Evolutionary conservation across 192 early-diverging fungal genomes (phyloP).

Genomic region (Chytriomyces confervae): DNA sequence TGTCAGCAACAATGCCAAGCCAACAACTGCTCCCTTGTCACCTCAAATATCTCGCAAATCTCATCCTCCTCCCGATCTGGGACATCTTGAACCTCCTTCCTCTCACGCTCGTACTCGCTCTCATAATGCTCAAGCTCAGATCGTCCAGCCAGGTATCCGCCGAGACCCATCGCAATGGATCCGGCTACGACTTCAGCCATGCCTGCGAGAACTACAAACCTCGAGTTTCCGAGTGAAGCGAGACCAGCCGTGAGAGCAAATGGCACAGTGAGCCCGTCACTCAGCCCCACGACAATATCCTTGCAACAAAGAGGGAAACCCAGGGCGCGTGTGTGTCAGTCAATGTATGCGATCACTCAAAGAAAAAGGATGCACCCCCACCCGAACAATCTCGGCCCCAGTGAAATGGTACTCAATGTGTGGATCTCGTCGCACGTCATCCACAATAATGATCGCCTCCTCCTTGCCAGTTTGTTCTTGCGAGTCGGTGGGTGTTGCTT

Average conservation of each 20-base stretch:
- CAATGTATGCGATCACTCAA: neutral
- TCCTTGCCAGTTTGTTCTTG: no score
- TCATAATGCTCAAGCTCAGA: slow-evolving; percentile 70
- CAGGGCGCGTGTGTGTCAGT: no score
- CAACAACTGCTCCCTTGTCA: neutral
- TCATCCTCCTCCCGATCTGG: slow-evolving; percentile 64
- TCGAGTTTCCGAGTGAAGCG: slow-evolving; percentile 54
- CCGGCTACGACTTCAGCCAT: slow-evolving; percentile 44
- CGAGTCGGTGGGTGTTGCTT: no score
- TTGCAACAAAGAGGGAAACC: neutral
- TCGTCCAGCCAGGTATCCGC: slow-evolving; percentile 66
- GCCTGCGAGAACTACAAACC: slow-evolving; percentile 65
- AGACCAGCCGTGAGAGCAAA: slow-evolving; percentile 74
- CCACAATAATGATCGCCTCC: no score
- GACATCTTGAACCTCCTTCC: slow-evolving; percentile 56
- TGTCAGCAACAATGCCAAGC: neutral
- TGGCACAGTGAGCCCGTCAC: slow-evolving; percentile 60
- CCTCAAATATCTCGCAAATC: slow-evolving; percentile 65
- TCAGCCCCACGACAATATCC: slow-evolving; percentile 49
- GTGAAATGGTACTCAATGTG: slow-evolving; percentile 45
- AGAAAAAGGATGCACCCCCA: neutral
- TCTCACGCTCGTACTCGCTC: slow-evolving; percentile 61
- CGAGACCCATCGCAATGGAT: slow-evolving; percentile 61
- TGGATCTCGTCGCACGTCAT: neutral
- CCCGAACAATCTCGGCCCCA: slow-evolving; percentile 41